Conservation (phyloP, 2,329 filamentous ascomycete genomes). For the Colletotrichum plurivorum region DNA sequence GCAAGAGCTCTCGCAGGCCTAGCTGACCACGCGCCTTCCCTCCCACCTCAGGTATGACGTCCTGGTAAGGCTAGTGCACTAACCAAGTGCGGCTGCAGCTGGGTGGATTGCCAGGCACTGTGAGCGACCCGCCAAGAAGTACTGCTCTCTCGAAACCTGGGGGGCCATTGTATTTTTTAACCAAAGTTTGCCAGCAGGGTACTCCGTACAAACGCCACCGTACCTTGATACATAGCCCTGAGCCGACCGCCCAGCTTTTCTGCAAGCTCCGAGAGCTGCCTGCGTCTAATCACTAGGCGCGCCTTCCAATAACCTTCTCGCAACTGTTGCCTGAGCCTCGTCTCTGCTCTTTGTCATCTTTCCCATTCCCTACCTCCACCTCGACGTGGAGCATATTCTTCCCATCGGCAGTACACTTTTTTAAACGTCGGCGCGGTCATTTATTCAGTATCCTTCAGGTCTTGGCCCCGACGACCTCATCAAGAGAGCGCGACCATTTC, state of each 20-base stretch:
- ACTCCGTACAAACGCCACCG: not conserved
- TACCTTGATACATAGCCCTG: not conserved
- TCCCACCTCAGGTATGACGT: conserved; percentile 23
- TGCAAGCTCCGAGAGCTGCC: conserved; percentile 36
- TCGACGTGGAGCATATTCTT: conserved; percentile 5
- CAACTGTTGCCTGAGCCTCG: conserved; percentile 10
- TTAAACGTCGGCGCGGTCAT: too few relatives aligned
- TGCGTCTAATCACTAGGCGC: conserved; percentile 23
- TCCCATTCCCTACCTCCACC: conserved; percentile 2
- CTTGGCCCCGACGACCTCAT: not conserved
- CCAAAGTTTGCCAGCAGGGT: conserved; percentile 1
- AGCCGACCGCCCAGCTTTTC: conserved; percentile 33
- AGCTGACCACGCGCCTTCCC: not conserved
- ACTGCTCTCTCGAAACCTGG: not conserved
- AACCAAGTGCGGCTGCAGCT: conserved; percentile 14
- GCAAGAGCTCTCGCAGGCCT: not conserved
- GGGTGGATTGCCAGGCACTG: conserved; percentile 20
- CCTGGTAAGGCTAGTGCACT: conserved; percentile 18
- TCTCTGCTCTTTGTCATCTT: conserved; percentile 25
- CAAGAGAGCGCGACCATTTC: not conserved
- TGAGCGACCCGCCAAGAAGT: conserved; percentile 12
- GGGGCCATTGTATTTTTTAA: conserved; percentile 6
- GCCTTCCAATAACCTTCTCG: conserved; percentile 29
- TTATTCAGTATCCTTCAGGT: not conserved
- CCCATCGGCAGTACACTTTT: too few relatives aligned